phyloP scores from a whole-genome alignment of 2,329 filamentous ascomycete genomes.

The Colletotrichum sp. region DNA sequence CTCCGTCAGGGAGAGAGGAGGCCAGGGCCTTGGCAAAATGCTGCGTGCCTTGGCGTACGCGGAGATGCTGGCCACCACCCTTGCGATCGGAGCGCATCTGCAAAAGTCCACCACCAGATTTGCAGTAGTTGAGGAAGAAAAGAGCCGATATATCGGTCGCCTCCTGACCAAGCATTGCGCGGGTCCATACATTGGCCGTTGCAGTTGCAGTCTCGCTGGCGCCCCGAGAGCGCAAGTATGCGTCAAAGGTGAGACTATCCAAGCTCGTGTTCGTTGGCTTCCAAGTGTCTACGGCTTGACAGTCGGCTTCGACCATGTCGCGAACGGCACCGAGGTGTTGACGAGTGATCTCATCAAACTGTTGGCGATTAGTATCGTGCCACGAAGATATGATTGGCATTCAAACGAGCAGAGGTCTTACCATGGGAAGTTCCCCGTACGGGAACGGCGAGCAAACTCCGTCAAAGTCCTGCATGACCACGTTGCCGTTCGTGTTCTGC shows the following conservation, averaged over 20 bases:
- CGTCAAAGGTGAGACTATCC: conserved; percentile 32
- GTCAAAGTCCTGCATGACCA: conserved; percentile 43
- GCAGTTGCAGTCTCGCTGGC: conserved; percentile 31
- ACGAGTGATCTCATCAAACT: conserved; percentile 8
- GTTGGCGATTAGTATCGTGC: not conserved
- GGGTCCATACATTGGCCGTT: conserved; percentile 48
- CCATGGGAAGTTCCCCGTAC: conserved; percentile 24
- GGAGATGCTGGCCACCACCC: conserved; percentile 57
- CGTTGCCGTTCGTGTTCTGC: conserved; percentile 52
- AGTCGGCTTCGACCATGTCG: conserved; percentile 32
- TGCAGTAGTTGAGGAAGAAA: conserved; percentile 62
- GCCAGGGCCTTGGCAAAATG: conserved; percentile 42
- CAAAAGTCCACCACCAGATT: conserved; percentile 54
- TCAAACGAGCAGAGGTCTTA: not conserved
- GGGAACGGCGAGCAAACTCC: conserved; percentile 27
- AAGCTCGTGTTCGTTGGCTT: conserved; percentile 23
- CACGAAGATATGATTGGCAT: not conserved
- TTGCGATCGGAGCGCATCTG: conserved; percentile 58
- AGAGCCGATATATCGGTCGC: conserved; percentile 53
- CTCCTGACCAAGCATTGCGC: conserved; percentile 56
- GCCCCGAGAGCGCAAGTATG: conserved; percentile 28
- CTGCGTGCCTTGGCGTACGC: conserved; percentile 52
- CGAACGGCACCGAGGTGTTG: conserved; percentile 19
- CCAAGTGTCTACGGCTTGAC: conserved; percentile 28
- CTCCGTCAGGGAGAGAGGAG: conserved; percentile 29